Percentiles rank a stretch among this genome's conserved stretches.
Evolutionary conservation across 805 yeast genomes (phyloP).

Genomic region (Metschnikowia lunata): DNA sequence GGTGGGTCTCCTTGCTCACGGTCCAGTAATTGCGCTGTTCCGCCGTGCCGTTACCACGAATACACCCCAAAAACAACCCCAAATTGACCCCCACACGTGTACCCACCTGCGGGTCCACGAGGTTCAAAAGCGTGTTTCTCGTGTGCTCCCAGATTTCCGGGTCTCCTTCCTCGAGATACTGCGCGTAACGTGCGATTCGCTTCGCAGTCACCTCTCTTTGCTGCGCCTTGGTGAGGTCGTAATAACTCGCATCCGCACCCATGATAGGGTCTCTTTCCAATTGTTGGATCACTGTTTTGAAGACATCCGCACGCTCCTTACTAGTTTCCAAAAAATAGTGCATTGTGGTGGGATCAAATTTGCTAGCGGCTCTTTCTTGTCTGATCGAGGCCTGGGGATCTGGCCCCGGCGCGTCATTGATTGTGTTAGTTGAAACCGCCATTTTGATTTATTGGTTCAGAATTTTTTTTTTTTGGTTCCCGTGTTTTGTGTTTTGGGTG

Average conservation of each 20-base stretch:
- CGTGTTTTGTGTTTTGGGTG: no score
- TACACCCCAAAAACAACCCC: conserved; percentile 19
- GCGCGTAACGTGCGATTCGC: conserved; percentile 17
- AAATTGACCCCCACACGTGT: conserved; percentile 20
- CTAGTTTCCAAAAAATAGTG: conserved; percentile 24
- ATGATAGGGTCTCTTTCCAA: conserved; percentile 19
- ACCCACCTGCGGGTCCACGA: conserved; percentile 18
- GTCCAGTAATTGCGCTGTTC: conserved; percentile 18
- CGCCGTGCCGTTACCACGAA: conserved; percentile 21
- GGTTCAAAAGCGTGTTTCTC: conserved; percentile 11
- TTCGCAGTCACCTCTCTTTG: conserved; percentile 18
- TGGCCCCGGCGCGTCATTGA: conserved; percentile 19
- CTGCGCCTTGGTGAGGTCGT: conserved; percentile 18
- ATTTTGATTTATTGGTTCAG: background rate
- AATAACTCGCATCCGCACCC: conserved; percentile 13
- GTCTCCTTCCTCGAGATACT: conserved; percentile 16
- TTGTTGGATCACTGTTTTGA: conserved; percentile 14
- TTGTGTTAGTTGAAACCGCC: conserved; percentile 14
- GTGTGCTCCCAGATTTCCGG: conserved; percentile 5
- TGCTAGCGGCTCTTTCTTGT: conserved; percentile 18
- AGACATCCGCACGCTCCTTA: conserved; percentile 17
- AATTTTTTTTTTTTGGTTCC: background rate
- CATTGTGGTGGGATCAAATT: conserved; percentile 21
- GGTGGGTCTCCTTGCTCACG: conserved; percentile 14
- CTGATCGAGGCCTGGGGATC: conserved; percentile 20